Base-by-base conservation (phyloP, 306 rosid genomes). In the Casuarina glauca region DNA sequence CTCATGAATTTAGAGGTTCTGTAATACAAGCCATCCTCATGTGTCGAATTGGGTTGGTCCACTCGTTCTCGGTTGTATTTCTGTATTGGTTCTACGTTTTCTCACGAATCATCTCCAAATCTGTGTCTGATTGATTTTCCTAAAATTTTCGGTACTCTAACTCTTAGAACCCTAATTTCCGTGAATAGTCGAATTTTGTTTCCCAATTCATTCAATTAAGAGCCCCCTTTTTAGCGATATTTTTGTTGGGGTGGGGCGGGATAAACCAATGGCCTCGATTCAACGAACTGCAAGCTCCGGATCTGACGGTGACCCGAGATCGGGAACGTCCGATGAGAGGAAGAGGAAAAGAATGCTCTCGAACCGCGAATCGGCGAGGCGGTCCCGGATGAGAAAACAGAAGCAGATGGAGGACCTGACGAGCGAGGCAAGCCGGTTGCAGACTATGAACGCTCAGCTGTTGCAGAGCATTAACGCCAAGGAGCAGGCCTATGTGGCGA, bases 281-380 rank as follows among this genome's bases (percentile, higher is more conserved):
- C 91, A 78, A 51, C 85, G 87, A 41, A 79, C 84, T 69, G 50
- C 86, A 51, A 91, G 97, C 74, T 88, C 93, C 0, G 97, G 98
- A 67, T 93, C 98, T 0, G 94, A 91, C 20, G 93, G 84, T 3
- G 82, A 81, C 53, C 85, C 48, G 15, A 71, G 76, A 71, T 76
- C 78, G 12, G 86, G 63, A 1, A 7, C 43, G 74, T 74, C 88
- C 73, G 97, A 95, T 76, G 97, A 95, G 64, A 82, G 90, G 85
- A 95, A 95, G 87, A 83, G 97, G 88, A 95, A 93, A 93, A 86
- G 97, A 83, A 95, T 95, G 98, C 73, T 79, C 42, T 95, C 99
- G 10, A 95, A 95, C 70, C 88, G 99, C 3, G 99, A 95, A 83
- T 95, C 97, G 5, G 99, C 99, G 1, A 70, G 99, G 76, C 90